Evolutionary conservation across 768 basidiomycete genomes (phyloP), one percentile per base, ranked within the genome.

Genomic region (Mycena rosella): DNA sequence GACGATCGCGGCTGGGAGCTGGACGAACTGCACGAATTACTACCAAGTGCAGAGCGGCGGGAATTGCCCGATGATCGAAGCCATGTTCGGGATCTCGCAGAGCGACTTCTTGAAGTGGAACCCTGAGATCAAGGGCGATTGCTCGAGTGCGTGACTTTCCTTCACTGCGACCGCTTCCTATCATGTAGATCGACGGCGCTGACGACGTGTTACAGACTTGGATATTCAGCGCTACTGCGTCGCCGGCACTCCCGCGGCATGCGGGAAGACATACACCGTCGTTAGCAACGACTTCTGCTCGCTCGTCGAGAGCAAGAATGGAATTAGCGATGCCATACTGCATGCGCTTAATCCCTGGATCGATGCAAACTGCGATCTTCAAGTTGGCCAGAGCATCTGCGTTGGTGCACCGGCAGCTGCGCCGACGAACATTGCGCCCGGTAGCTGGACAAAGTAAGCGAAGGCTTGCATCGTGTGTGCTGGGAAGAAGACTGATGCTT

Each of bases 11-110:
- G 36, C 34, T 38, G 54, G 54, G 24, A 26, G 22, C 36, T 27
- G n/a, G 22, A 26, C 36, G 24, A 58, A 24, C 44, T 58, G 57
- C 57, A 58, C 57, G 24, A 27, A 30, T n/a, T 58, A 58, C 44
- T 47, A 58, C 44, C 45, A 34, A n/a, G 57, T 36, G 22, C 29
- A 29, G 20, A 22, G 30, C 30, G 44, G 57, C 29, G 44, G 34
- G 30, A 47, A 20, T 14, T 58, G 57, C 30, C 22, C 29, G 22
- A 32, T 30, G 9, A 47, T 58, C 44, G 57, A 58, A 30, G 22
- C 30, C 11, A 47, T 27, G n/a, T 45, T 47, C 45, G 30, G 57
- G 30, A 45, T 58, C 44, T 47, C 57, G 44, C 44, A 24, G n/a
- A 2, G 30, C 30, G 36, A 58, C 20, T 24, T 58, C 44, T 26